These are phyloP conservation scores for Withania somnifera DNA, from an alignment of 305 asterid genomes.

Conservation along the genomic window DNA sequence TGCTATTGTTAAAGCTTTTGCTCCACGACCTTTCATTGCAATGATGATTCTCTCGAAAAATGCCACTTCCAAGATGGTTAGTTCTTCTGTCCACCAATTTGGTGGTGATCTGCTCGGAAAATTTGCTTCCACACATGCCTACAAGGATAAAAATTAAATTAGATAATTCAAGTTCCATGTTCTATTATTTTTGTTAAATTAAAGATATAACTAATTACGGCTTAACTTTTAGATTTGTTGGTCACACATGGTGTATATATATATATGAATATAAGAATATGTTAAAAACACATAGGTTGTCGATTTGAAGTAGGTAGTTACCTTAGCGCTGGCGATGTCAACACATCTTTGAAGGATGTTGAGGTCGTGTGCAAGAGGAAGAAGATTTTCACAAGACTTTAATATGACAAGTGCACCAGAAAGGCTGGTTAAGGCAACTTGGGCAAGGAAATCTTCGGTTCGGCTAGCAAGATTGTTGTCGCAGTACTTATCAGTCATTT, in stretches of 20 bases:
- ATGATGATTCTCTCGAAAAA: constrained; percentile 56
- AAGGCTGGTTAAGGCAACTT: constrained; percentile 71
- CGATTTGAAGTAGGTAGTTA: background rate
- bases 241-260: too few relatives aligned
- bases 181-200: too few relatives aligned
- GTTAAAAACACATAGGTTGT: too few relatives aligned
- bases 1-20: constrained; percentile 62
- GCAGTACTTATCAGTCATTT: constrained; percentile 79
- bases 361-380: constrained; percentile 77
- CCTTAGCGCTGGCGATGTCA: constrained; percentile 83
- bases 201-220: too few relatives aligned
- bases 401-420: constrained; percentile 83
- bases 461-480: constrained; percentile 69
- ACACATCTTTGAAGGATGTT: constrained; percentile 60
- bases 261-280: too few relatives aligned
- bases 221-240: too few relatives aligned
- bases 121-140: constrained; percentile 90
- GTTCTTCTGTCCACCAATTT: constrained; percentile 99
- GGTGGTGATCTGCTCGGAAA: constrained; percentile 94
- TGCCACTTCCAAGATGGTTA: constrained; percentile 45
- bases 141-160: background rate
- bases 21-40: constrained; percentile 61
- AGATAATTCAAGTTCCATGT: too few relatives aligned
- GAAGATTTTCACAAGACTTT: constrained; percentile 74
- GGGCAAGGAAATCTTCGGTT: constrained; percentile 70